Conservation (phyloP, 2,329 filamentous ascomycete species). For the Nemania serpens region DNA sequence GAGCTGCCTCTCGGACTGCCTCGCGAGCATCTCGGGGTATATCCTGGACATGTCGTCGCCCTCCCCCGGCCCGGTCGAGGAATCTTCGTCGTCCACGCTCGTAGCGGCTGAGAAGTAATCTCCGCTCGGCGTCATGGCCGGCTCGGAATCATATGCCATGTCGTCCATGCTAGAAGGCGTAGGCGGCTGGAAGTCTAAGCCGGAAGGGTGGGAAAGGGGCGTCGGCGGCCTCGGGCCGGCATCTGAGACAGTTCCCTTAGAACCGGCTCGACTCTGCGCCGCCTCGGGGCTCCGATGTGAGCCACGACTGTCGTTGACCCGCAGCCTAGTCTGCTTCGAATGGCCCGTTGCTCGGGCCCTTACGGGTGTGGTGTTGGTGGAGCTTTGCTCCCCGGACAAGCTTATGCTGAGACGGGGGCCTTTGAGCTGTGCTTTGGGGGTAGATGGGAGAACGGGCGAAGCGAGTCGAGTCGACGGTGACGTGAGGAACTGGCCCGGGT, state of each 20-base stretch:
- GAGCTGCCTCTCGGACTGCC: slow-evolving; percentile 37
- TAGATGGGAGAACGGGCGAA: slow-evolving; percentile 38
- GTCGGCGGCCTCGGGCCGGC: slow-evolving; percentile 24
- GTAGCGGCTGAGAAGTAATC: slow-evolving; percentile 36
- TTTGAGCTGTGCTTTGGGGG: slow-evolving; percentile 28
- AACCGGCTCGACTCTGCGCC: slow-evolving; percentile 10
- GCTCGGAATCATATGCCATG: slow-evolving; percentile 43
- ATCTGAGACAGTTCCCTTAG: slow-evolving; percentile 17
- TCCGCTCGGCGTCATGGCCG: slow-evolving; percentile 32
- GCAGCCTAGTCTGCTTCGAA: slow-evolving; percentile 6
- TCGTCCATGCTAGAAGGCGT: slow-evolving; percentile 38
- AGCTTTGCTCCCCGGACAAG: slow-evolving; percentile 25
- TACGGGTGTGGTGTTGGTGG: slow-evolving; percentile 13
- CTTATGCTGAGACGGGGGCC: slow-evolving; percentile 7
- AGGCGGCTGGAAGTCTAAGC: slow-evolving; percentile 32
- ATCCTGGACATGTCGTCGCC: slow-evolving; percentile 10
- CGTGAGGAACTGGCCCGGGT: slow-evolving; percentile 38
- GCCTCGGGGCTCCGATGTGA: slow-evolving; percentile 28
- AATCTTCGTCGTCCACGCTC: slow-evolving; percentile 25
- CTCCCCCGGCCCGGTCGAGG: slow-evolving; percentile 2
- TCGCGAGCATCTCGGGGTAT: slow-evolving; percentile 33
- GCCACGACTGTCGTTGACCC: neutral
- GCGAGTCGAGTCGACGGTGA: slow-evolving; percentile 32
- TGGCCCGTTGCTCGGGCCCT: slow-evolving; percentile 4
- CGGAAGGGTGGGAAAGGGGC: slow-evolving; percentile 33